Percentiles rank a stretch among this genome's conserved stretches.
Evolutionary conservation across 495 filamentous ascomycete species (phyloP).

Genomic region (Aspergillus funiculosus): DNA sequence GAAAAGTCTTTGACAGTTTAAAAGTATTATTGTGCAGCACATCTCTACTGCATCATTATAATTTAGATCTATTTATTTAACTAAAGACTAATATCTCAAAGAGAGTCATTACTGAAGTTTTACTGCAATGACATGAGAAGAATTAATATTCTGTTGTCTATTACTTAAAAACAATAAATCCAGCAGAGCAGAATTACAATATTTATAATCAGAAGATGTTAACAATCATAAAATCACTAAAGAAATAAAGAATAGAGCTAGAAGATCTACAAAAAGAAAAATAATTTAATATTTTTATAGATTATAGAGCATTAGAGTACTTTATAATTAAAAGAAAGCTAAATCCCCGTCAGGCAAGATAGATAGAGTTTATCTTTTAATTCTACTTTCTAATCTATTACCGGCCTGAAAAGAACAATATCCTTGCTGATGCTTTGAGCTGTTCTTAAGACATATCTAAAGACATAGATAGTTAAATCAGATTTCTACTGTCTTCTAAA

Average conservation of each 20-base stretch:
- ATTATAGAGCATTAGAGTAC: constrained; percentile 25
- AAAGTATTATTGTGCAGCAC: neutral
- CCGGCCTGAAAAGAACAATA: constrained; percentile 1
- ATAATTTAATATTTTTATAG: neutral
- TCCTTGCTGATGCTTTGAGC: neutral
- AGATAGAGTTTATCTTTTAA: neutral
- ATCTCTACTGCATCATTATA: constrained; percentile 5
- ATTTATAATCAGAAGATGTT: constrained; percentile 30
- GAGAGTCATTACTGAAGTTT: constrained; percentile 2
- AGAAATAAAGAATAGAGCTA: constrained; percentile 24
- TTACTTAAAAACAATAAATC: constrained; percentile 21
- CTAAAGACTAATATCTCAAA: constrained; percentile 19
- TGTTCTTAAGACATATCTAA: neutral
- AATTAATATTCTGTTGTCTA: constrained; percentile 16
- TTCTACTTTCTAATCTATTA: constrained; percentile 14
- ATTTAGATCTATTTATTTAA: constrained; percentile 3
- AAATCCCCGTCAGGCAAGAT: constrained; percentile 8
- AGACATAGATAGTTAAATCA: neutral
- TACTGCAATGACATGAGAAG: constrained; percentile 2
- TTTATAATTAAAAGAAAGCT: constrained; percentile 21
- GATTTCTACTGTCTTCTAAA: neutral
- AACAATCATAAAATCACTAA: constrained; percentile 22
- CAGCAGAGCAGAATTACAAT: constrained; percentile 28
- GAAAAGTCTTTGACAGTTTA: neutral
- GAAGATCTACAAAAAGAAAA: constrained; percentile 5